phyloP scores from a whole-genome alignment of 495 filamentous ascomycete species.

The Penicillium bialowiezense region DNA sequence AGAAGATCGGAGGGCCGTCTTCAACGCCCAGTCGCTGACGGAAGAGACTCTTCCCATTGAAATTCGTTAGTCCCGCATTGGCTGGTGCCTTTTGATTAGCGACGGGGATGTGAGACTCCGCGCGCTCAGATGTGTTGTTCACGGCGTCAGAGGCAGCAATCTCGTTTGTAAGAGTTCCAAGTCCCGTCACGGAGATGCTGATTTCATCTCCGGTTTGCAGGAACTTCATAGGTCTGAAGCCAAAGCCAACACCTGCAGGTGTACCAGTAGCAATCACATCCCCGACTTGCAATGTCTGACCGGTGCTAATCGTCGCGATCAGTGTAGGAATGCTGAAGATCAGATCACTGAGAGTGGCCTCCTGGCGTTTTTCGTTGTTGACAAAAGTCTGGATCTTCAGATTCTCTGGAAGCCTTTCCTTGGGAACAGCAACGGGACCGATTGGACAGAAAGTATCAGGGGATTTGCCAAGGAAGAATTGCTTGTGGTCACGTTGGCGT shows the following conservation, averaged over 20 bases:
- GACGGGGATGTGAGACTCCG: conserved; percentile 6
- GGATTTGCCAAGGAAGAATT: conserved; percentile 57
- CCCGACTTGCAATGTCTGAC: conserved; percentile 65
- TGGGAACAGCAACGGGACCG: conserved; percentile 51
- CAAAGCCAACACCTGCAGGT: conserved; percentile 53
- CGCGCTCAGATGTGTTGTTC: conserved; percentile 12
- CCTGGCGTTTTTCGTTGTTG: conserved; percentile 64
- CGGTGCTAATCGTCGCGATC: conserved; percentile 62
- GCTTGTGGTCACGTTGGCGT: conserved; percentile 55
- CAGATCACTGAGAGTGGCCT: conserved; percentile 63
- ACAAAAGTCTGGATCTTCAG: conserved; percentile 58
- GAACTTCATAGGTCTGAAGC: conserved; percentile 40
- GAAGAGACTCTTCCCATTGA: conserved; percentile 45
- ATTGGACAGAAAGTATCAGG: conserved; percentile 56
- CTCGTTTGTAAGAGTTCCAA: conserved; percentile 38
- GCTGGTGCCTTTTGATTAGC: conserved; percentile 11
- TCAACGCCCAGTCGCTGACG: conserved; percentile 26
- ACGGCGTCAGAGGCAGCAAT: conserved; percentile 22
- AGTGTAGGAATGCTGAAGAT: conserved; percentile 67
- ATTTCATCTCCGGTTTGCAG: conserved; percentile 52
- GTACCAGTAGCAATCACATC: conserved; percentile 77
- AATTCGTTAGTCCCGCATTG: conserved; percentile 29
- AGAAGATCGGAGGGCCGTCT: conserved; percentile 33
- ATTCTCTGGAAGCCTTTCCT: conserved; percentile 48
- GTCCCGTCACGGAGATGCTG: conserved; percentile 39